Percentiles rank a stretch among this genome's conserved stretches.
phyloP scores from a whole-genome alignment of 352 stramenopile genomes.

The Globisporangium paddicum region DNA sequence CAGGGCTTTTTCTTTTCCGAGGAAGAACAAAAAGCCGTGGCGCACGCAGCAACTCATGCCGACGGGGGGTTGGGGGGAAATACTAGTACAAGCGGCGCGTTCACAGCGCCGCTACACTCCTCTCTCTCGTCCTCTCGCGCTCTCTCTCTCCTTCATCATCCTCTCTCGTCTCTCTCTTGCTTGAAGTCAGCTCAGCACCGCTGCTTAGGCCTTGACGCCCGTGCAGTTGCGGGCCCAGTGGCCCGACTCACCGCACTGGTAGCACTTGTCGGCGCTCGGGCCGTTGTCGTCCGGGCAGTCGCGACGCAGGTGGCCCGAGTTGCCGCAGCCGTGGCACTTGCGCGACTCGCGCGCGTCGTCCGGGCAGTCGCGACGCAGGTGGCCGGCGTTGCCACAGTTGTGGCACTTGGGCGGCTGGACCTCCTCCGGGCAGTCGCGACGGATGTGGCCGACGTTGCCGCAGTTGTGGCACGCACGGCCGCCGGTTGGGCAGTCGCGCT shows the following conservation, averaged over 20 bases:
- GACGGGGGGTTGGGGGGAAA: conserved; percentile 40
- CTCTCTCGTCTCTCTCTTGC: conserved; percentile 32
- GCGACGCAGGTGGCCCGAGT: conserved; percentile 61
- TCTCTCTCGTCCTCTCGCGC: conserved; percentile 18
- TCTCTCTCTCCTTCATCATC: conserved; percentile 39
- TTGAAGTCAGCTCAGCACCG: conserved; percentile 5
- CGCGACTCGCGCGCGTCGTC: conserved; percentile 59
- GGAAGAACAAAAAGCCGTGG: not conserved
- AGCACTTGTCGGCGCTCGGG: conserved; percentile 72
- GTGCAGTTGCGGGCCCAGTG: conserved; percentile 83
- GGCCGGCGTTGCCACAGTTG: conserved; percentile 69
- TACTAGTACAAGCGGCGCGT: conserved; percentile 53
- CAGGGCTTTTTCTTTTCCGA: not conserved
- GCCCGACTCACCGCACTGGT: conserved; percentile 70
- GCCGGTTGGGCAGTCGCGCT: conserved; percentile 71
- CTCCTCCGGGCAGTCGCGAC: conserved; percentile 74
- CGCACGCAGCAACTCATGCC: conserved; percentile 18
- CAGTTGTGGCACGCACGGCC: conserved; percentile 82
- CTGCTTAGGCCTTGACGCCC: conserved; percentile 42
- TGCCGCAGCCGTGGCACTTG: conserved; percentile 77
- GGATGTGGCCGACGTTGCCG: conserved; percentile 70
- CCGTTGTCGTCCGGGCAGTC: conserved; percentile 80
- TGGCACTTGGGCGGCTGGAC: conserved; percentile 72
- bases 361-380: conserved; percentile 71
- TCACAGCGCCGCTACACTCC: conserved; percentile 29